A percentile compares a stretch with the other conserved stretches of the same genome.
Conservation (phyloP, 2,329 filamentous ascomycete species). For the Fusarium liriodendri region DNA sequence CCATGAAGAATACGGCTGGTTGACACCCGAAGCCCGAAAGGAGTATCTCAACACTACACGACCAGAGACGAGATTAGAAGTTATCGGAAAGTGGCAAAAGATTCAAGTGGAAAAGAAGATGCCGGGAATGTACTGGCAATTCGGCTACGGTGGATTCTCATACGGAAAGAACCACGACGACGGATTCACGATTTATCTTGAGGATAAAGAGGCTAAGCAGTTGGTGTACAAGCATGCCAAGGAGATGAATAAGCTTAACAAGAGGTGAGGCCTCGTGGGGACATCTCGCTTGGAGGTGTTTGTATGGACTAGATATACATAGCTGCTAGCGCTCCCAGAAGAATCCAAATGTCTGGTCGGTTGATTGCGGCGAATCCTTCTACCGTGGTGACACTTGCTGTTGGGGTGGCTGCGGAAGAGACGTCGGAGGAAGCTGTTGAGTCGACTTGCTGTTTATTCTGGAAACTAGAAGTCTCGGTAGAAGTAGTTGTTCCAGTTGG, state of each 20-base stretch:
- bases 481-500: not conserved
- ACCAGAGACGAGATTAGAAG: slow-evolving; percentile 58
- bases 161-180: slow-evolving; percentile 67
- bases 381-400: not conserved
- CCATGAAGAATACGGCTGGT: slow-evolving; percentile 57
- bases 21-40: slow-evolving; percentile 60
- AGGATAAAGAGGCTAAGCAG: slow-evolving; percentile 58
- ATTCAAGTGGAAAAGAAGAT: slow-evolving; percentile 61
- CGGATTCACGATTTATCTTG: slow-evolving; percentile 67
- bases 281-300: not conserved
- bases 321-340: slow-evolving; percentile 5
- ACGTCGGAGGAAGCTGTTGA: not conserved
- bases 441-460: slow-evolving; percentile 21
- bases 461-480: slow-evolving; percentile 7
- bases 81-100: slow-evolving; percentile 61
- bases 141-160: slow-evolving; percentile 62
- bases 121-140: slow-evolving; percentile 68
- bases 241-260: slow-evolving; percentile 49
- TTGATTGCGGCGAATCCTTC: slow-evolving; percentile 1
- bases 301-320: not conserved
- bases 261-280: not conserved
- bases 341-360: slow-evolving; percentile 20
- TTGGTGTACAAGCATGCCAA: slow-evolving; percentile 59
- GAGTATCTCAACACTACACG: slow-evolving; percentile 54
- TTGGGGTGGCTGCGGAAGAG: slow-evolving; percentile 1